Conservation (phyloP, 495 filamentous ascomycete genomes). For the Annulohypoxylon stygium region DNA sequence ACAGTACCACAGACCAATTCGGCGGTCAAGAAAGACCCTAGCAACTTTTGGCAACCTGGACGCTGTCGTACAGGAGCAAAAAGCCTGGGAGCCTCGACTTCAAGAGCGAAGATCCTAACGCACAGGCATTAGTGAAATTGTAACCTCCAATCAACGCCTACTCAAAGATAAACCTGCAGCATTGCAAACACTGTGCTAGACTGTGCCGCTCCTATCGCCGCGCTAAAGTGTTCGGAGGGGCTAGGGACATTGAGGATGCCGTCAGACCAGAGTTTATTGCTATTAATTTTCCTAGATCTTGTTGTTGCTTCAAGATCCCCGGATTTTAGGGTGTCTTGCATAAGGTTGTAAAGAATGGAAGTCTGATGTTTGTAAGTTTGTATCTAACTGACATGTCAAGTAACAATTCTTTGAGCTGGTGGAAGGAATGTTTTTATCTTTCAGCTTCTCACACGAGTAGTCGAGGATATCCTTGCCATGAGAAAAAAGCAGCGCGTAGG, state of each 20-base stretch:
- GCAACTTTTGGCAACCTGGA: conserved; percentile 13
- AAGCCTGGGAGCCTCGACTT: conserved; percentile 39
- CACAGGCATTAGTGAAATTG: conserved; percentile 40
- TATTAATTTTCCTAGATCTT: conserved; percentile 32
- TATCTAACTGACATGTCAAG: background rate
- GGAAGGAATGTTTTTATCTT: background rate
- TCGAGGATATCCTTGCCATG: conserved; percentile 9
- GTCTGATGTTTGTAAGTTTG: background rate
- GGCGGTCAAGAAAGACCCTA: conserved; percentile 38
- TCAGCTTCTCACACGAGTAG: background rate
- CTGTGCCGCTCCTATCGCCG: conserved; percentile 42
- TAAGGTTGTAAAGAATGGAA: conserved; percentile 5
- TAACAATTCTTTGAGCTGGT: background rate
- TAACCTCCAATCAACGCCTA: conserved; percentile 45
- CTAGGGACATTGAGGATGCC: conserved; percentile 8
- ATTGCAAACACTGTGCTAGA: conserved; percentile 48
- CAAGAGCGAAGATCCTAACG: conserved; percentile 31
- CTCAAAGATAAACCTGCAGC: conserved; percentile 54
- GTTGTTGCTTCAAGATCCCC: background rate
- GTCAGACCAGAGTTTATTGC: conserved; percentile 39
- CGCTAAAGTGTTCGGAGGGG: conserved; percentile 26
- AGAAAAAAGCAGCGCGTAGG: background rate
- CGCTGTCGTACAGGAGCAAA: conserved; percentile 20
- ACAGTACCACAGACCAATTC: conserved; percentile 35
- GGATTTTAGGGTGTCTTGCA: conserved; percentile 8